Base-by-base conservation (phyloP, 495 filamentous ascomycete species). In the Xylaria sp. region DNA sequence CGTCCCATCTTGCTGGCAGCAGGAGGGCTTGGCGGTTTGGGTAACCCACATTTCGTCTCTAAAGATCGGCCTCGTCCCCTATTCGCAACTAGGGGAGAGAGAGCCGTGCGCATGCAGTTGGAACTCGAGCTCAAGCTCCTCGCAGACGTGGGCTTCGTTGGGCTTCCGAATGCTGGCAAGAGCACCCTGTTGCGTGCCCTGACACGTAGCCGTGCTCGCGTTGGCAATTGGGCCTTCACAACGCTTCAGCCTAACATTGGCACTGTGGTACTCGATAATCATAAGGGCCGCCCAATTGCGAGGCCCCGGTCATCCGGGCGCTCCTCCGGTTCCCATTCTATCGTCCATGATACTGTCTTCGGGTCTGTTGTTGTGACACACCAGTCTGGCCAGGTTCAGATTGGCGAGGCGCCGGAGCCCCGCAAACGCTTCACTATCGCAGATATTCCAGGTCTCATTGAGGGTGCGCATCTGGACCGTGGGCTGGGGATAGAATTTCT, bases 201-300 rank as follows among this genome's bases (percentile, higher is more conserved):
- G 73, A 97, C 88, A 73, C 91, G 92, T 73, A 94, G 93, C 80
- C 89, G 93, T 57, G 92, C 97, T 2, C 89, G 97, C 19, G 91
- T 99, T 35, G 96, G 96, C 29, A 88, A 93, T 76, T 99, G 96
- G 96, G 96, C 93, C 24, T 99, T 99, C 77, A 99, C 96, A 6
- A 99, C 96, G 0, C 85, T 99, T 7, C 90, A 93, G 52, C 96
- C 96, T 0, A 97, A 94, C 75, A 95, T 99, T 69, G 96, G 96
- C 46, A 99, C 97, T 0, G 93, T 98, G 17, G 91, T 98, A 7
- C 85, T 98, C 37, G 96, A 98, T 75, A 85, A 95, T 72, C 84
- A 92, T 78, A 89, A 87, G 62, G 93, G 96, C 5, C 86, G 93
- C 2, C 83, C 83, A 1, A 19, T 77, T 19, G 31, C 66, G 5